Evolutionary conservation across 2,329 filamentous ascomycete species (phyloP).

Genomic region (Talaromyces sp.): DNA sequence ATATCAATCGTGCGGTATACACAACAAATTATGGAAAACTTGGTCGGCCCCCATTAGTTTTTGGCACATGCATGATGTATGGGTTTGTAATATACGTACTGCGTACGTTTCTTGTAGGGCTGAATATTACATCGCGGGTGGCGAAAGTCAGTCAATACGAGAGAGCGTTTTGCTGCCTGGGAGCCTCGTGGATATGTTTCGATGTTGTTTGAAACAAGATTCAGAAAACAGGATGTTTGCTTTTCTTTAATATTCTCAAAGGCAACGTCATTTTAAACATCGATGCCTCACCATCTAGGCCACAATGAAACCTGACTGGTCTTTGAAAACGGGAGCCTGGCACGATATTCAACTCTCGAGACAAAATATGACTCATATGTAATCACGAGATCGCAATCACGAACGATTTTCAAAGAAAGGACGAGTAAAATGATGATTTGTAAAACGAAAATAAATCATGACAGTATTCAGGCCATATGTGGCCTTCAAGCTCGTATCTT

Average conservation of each 20-base stretch:
- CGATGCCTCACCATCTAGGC: neutral
- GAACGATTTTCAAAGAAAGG: neutral
- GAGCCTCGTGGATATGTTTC: neutral
- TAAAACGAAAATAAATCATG: neutral
- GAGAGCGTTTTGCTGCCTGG: neutral
- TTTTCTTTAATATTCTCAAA: neutral
- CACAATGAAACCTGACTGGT: neutral
- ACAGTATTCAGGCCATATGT: neutral
- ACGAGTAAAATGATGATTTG: neutral
- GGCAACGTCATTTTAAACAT: neutral
- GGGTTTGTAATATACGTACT: neutral
- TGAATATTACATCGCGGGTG: neutral
- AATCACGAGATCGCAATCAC: neutral
- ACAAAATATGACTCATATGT: neutral
- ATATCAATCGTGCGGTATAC: neutral
- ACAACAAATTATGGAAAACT: neutral
- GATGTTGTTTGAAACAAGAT: neutral
- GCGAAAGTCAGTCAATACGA: neutral
- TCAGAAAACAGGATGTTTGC: neutral
- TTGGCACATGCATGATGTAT: constrained; percentile 9
- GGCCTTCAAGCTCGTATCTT: neutral
- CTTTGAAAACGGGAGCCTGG: neutral
- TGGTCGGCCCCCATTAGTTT: neutral
- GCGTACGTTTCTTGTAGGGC: neutral
- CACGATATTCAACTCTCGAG: neutral